Conservation (phyloP, 2,329 filamentous ascomycete genomes). For the Xylaria arbuscula region DNA sequence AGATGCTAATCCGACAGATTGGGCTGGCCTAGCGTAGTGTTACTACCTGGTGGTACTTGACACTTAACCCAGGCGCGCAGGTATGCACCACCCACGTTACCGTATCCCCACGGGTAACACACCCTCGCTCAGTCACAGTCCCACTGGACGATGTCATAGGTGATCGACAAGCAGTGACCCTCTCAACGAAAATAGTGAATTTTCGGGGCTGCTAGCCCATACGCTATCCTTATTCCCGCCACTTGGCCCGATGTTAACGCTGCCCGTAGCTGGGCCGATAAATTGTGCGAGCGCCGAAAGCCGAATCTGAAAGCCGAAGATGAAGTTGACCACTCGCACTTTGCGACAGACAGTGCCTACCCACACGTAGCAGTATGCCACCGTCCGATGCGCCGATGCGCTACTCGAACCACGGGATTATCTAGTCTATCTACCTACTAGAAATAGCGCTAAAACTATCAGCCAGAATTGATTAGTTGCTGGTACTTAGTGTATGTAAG, state of each 20-base stretch:
- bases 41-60: slow-evolving; percentile 10
- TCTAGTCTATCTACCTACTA: not conserved
- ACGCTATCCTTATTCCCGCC: slow-evolving; percentile 24
- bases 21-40: slow-evolving; percentile 33
- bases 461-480: not conserved
- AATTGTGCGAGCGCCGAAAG: slow-evolving; percentile 27
- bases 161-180: slow-evolving; percentile 8
- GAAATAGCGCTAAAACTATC: not conserved
- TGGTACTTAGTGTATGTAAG: not conserved
- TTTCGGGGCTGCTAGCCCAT: slow-evolving; percentile 13
- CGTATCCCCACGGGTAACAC: slow-evolving; percentile 11
- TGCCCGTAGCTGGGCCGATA: not conserved
- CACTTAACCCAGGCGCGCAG: not conserved
- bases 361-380: not conserved
- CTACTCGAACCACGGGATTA: not conserved
- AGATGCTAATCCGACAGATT: slow-evolving; percentile 32
- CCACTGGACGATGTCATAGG: slow-evolving; percentile 13
- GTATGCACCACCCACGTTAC: not conserved
- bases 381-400: not conserved
- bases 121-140: not conserved
- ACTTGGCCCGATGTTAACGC: not conserved
- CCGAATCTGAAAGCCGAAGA: slow-evolving; percentile 12
- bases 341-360: not conserved
- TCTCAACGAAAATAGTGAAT: slow-evolving; percentile 8
- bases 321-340: not conserved